Evolutionary conservation across 73 alveolate species (phyloP).

Genomic region (Tetrahymena elliotti): DNA sequence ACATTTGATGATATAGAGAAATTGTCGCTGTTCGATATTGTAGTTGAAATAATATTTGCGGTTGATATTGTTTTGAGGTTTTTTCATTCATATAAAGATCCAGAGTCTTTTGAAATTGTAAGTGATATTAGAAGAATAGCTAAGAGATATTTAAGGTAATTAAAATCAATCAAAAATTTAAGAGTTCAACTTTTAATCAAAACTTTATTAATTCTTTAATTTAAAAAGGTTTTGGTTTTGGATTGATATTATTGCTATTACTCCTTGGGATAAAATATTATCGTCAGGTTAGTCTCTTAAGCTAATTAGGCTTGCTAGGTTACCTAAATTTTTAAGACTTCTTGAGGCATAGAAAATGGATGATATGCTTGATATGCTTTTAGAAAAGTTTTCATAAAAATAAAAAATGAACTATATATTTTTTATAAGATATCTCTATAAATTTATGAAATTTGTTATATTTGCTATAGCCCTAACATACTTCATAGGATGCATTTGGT

Average conservation of each 20-base stretch:
- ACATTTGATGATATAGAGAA: background rate
- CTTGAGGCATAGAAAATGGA: background rate
- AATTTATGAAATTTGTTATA: conserved; percentile 72
- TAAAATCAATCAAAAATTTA: background rate
- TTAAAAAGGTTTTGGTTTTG: conserved; percentile 70
- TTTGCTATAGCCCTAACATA: conserved; percentile 81
- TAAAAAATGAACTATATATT: background rate
- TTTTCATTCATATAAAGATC: conserved; percentile 74
- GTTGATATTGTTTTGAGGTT: conserved; percentile 31
- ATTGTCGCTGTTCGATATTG: background rate
- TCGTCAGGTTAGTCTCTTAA: background rate
- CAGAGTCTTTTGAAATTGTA: conserved; percentile 70
- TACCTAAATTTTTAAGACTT: background rate
- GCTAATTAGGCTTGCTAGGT: background rate
- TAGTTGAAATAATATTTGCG: conserved; percentile 33
- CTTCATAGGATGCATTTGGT: conserved; percentile 89
- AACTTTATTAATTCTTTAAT: background rate
- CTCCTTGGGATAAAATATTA: conserved; percentile 65
- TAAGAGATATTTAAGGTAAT: conserved; percentile 49
- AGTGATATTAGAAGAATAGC: conserved; percentile 66
- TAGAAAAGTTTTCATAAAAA: background rate
- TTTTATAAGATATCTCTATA: conserved; percentile 67
- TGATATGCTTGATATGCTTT: background rate
- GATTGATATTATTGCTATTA: conserved; percentile 68
- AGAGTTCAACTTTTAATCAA: background rate